phyloP scores from a whole-genome alignment of 108 stramenopile species.

The Cyclotella kingstonii region DNA sequence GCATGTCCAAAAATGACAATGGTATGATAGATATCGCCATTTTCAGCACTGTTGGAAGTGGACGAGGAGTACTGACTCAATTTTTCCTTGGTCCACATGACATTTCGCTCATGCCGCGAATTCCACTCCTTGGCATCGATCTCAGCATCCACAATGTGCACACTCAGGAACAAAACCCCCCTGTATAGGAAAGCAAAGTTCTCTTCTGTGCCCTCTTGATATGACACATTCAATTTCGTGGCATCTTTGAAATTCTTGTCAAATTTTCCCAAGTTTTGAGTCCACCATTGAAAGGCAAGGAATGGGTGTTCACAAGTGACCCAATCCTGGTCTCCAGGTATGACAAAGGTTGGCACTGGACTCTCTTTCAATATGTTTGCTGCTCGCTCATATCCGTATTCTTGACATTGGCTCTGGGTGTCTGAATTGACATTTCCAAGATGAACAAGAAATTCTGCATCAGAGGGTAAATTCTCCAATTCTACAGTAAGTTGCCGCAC shows the following conservation, averaged over 20 bases:
- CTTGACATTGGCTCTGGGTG: constrained; percentile 46
- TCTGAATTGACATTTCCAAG: constrained; percentile 73
- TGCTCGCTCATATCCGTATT: constrained; percentile 48
- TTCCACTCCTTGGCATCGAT: constrained; percentile 45
- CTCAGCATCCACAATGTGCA: constrained; percentile 61
- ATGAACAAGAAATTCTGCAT: constrained; percentile 75
- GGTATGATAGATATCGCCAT: constrained; percentile 51
- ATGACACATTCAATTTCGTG: constrained; percentile 30
- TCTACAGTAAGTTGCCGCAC: constrained; percentile 47
- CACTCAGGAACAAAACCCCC: constrained; percentile 69
- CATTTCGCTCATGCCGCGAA: constrained; percentile 51
- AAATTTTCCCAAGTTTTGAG: constrained; percentile 48
- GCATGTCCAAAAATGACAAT: constrained; percentile 80
- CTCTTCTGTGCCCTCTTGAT: constrained; percentile 44
- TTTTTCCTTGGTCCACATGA: constrained; percentile 63
- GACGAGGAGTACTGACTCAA: constrained; percentile 8
- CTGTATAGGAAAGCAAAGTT: constrained; percentile 66
- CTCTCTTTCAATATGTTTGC: constrained; percentile 42
- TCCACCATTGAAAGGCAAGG: constrained; percentile 51
- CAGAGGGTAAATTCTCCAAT: constrained; percentile 50
- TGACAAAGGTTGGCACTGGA: constrained; percentile 59
- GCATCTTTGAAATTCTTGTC: constrained; percentile 41
- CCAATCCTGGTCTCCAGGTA: constrained; percentile 81
- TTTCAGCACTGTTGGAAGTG: too few species aligned
- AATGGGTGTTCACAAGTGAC: constrained; percentile 48